Percentiles rank a stretch among this genome's conserved stretches.
These are phyloP conservation scores for Chloromonas sp. DNA, from an alignment of 163 green algal species.

Conservation along the genomic window DNA sequence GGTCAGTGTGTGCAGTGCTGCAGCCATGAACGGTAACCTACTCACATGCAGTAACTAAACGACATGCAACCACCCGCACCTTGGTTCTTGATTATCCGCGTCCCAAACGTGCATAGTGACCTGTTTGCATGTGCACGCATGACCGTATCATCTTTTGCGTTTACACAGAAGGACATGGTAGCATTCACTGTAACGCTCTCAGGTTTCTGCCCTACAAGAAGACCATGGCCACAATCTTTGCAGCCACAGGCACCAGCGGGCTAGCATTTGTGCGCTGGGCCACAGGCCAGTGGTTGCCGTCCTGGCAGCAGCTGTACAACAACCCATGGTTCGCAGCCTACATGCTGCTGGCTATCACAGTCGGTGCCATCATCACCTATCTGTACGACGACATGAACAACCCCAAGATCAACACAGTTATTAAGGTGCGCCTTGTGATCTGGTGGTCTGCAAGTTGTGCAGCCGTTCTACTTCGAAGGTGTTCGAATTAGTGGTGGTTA, in stretches of 20 bases:
- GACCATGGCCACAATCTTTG: slow-evolving; percentile 8
- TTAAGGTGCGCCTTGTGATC: slow-evolving; percentile 12
- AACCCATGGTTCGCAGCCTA: slow-evolving; percentile 18
- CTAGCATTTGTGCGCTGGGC: slow-evolving; percentile 27
- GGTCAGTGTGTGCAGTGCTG: slow-evolving; percentile 7
- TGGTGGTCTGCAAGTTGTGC: background rate
- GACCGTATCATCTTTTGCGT: background rate
- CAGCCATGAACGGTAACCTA: too few relatives aligned
- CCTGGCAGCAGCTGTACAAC: slow-evolving; percentile 6
- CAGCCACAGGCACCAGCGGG: slow-evolving; percentile 20
- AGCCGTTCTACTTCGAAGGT: background rate
- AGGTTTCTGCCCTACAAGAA: slow-evolving; percentile 30
- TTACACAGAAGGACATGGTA: background rate
- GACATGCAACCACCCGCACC: too few relatives aligned
- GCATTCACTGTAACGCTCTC: background rate
- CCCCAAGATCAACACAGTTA: slow-evolving; percentile 33
- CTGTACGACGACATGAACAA: slow-evolving; percentile 25
- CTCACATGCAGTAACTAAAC: background rate
- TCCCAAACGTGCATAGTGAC: too few relatives aligned
- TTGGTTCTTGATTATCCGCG: too few relatives aligned
- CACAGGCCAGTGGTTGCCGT: slow-evolving; percentile 20
- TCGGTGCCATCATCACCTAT: slow-evolving; percentile 26
- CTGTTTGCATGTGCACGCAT: too few relatives aligned
- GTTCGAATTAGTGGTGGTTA: too few relatives aligned
- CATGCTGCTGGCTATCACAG: background rate